Base-by-base conservation (phyloP, 495 filamentous ascomycete genomes). In the Tuber microsphaerosporum region DNA sequence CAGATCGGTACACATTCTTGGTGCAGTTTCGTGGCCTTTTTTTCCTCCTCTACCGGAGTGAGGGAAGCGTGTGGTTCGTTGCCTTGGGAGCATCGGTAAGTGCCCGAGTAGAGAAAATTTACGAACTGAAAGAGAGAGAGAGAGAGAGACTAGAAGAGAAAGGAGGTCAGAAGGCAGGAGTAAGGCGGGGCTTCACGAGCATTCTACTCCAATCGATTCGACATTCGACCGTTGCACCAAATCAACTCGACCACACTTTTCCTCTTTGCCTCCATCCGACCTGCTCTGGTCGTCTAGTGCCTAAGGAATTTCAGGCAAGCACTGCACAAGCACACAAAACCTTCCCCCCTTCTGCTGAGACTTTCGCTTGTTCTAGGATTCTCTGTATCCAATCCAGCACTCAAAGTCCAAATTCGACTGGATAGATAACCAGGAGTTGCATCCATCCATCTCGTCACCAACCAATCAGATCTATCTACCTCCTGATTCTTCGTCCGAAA, bases 401-500 rank as follows among this genome's bases (percentile, higher is more conserved):
- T 26, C 56, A 34, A 34, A 65, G 56, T 65, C 26, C 26, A 34
- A 65, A 65, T 65, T 65, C 56, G 6, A 65, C 56, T 65, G 56
- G 56, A 34, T 65, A 19, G 56, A 34, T 65, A 31, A 31, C 26
- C 26, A 65, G 51, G 51, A 26, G 26, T 65, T 65, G 56, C 56
- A 19, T 34, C 26, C 56, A 65, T 65, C 56, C 56, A 65, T 65
- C 56, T 34, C 26, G 14, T 65, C 31, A 34, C 17, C 56, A 34
- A 34, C 56, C 56, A 65, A 65, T 65, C 56, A 65, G 12, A 65
- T 34, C 26, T 14, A 65, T 65, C 56, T 4, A 34, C 56, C 56
- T 65, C 56, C 56, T 65, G 56, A 65, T 65, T 65, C 56, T 31
- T 65, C 26, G 56, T 65, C 56, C 14, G 26, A 65, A 65, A 34